Base-by-base conservation (phyloP, 1,284 basidiomycete species). In the Moesziomyces parantarcticus region DNA sequence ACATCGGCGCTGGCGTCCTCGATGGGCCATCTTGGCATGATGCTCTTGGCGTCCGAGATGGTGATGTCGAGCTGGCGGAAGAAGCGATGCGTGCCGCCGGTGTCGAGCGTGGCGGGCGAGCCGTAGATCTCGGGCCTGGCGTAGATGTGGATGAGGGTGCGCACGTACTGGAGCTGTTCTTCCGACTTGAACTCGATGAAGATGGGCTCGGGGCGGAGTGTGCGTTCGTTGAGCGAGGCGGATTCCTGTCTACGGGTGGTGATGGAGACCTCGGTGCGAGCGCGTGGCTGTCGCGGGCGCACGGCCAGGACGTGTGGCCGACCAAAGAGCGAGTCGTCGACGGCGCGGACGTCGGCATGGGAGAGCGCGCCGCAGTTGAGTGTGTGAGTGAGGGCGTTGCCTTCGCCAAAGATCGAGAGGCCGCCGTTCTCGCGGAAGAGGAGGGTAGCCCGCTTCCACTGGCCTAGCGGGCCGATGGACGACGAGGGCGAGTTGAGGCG, bases 51-150 rank as follows among this genome's bases (percentile, higher is more conserved):
- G 41, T 76, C 76, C 42, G 63, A 70, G 46, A 79, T 70, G 54
- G 69, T 76, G 43, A 80, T 48, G 29, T 80, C 77, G 42, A 80
- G 55, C 39, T 75, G 72, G 14, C 78, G 58, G 36, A 66, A 72
- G 51, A 63, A 56, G 39, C 78, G 66, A 58, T 80, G 76, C 3
- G 77, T 72, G 5, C 69, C 73, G 47, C 68, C 69, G 9, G 25
- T 14, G 21, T 52, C 46, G 20, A 59, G 23, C 8, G 64, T 58
- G 22, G 56, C 53, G 6, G 58, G 43, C 3, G 72, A 56, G 13
- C 75, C 75, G 34, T 65, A 80, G 43, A 79, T 57, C 36, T 80
- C 77, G 22, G 78, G 77, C 34, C 49, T 48, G 29, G 58, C 62
- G 46, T 58, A 76, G 36, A 70, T 71, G 34, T 52, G 58, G 14